Percentiles rank a stretch among this genome's conserved stretches.
Evolutionary conservation across 768 basidiomycete species (phyloP).

Genomic region (Psilocybe tampanensis): DNA sequence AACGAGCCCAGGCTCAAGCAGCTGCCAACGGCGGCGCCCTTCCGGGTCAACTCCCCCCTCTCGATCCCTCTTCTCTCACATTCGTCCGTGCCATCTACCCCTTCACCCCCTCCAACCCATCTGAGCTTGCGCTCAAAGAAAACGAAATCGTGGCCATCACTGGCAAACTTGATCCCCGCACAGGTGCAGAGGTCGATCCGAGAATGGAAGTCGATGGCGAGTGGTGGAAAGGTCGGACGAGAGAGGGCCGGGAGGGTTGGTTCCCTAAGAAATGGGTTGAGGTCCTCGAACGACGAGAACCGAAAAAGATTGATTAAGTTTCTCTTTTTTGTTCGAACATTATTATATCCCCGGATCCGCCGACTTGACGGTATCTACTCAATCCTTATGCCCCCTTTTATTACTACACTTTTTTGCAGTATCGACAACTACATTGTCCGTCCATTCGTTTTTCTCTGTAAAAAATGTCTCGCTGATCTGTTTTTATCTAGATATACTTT

Average conservation of each 20-base stretch:
- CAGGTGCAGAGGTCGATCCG: conserved; percentile 69
- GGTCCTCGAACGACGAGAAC: conserved; percentile 45
- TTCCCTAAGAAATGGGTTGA: conserved; percentile 92
- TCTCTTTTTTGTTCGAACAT: not conserved
- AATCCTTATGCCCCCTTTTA: not conserved
- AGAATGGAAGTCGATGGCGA: conserved; percentile 66
- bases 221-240: conserved; percentile 94
- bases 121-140: conserved; percentile 80
- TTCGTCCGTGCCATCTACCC: conserved; percentile 85
- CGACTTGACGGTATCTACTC: not conserved
- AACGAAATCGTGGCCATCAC: conserved; percentile 95
- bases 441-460: not conserved
- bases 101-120: conserved; percentile 72
- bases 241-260: conserved; percentile 93
- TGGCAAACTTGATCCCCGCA: conserved; percentile 73
- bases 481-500: too few species aligned
- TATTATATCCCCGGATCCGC: not conserved
- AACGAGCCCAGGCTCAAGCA: conserved; percentile 50
- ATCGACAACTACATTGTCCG: too few species aligned
- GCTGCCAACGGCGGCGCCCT: conserved; percentile 44
- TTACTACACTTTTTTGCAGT: not conserved
- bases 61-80: conserved; percentile 78
- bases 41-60: conserved; percentile 52
- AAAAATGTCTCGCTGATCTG: too few species aligned
- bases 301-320: conserved; percentile 22